Percentiles rank a stretch among this genome's conserved stretches.
phyloP scores from a whole-genome alignment of 202 grass and related monocot species.

The Elaeis oleifera region DNA sequence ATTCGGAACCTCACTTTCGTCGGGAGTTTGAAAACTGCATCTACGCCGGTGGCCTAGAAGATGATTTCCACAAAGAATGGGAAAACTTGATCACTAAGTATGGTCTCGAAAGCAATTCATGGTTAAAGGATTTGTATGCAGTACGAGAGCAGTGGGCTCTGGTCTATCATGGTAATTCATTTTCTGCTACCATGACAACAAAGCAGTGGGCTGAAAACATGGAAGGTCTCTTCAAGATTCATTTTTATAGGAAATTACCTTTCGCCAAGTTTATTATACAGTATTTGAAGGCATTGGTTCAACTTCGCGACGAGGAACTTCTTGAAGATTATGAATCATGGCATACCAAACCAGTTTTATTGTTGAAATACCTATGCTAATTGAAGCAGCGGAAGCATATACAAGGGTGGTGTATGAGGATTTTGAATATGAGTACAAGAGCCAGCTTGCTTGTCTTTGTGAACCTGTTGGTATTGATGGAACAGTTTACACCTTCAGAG shows the following conservation, averaged over 20 bases:
- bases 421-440: conserved; percentile 4
- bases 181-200: conserved; percentile 1
- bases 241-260: conserved; percentile 6
- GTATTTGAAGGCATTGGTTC: conserved; percentile 9
- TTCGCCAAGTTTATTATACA: conserved; percentile 1
- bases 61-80: conserved; percentile 21
- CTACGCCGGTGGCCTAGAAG: conserved; percentile 23
- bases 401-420: conserved; percentile 3
- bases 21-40: conserved; percentile 36
- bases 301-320: conserved; percentile 1
- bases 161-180: neutral
- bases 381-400: conserved; percentile 6
- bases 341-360: conserved; percentile 2
- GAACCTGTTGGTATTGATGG: conserved; percentile 3
- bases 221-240: neutral
- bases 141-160: conserved; percentile 7
- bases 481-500: conserved; percentile 5
- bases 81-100: neutral
- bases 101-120: neutral
- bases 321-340: conserved; percentile 8
- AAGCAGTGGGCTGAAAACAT: conserved; percentile 4
- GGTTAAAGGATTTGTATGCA: neutral
- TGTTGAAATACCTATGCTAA: conserved; percentile 6
- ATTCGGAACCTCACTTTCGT: conserved; percentile 19
- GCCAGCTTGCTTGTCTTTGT: conserved; percentile 13